phyloP scores from a whole-genome alignment of 1,284 basidiomycete genomes.

The Trametes pubescens region DNA sequence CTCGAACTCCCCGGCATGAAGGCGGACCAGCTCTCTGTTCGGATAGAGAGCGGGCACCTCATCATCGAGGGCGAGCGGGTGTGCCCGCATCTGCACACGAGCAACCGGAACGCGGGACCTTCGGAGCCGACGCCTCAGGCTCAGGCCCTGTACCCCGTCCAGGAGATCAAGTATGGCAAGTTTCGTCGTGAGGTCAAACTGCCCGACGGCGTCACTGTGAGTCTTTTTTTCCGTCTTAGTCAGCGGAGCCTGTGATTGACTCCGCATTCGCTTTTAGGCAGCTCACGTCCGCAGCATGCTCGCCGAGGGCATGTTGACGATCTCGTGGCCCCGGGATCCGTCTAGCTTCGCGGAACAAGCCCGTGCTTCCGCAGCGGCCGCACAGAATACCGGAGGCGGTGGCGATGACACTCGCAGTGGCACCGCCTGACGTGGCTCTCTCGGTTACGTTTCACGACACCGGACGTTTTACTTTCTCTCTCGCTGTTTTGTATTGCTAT shows the following conservation, averaged over 20 bases:
- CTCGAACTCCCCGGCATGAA: slow-evolving; percentile 67
- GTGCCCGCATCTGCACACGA: slow-evolving; percentile 31
- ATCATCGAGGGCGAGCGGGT: slow-evolving; percentile 55
- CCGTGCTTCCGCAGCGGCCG: neutral
- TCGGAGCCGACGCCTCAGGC: slow-evolving; percentile 20
- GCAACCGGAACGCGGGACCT: neutral
- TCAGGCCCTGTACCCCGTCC: slow-evolving; percentile 40
- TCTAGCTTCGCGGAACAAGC: neutral
- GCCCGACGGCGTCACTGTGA: slow-evolving; percentile 57
- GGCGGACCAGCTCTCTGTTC: slow-evolving; percentile 54
- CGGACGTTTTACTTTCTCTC: neutral
- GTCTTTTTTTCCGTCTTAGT: slow-evolving; percentile 30
- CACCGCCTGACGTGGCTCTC: neutral
- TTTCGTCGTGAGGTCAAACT: slow-evolving; percentile 56
- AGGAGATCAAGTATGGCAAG: slow-evolving; percentile 61
- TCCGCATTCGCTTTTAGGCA: slow-evolving; percentile 21
- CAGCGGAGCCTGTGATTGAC: slow-evolving; percentile 13
- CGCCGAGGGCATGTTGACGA: slow-evolving; percentile 37
- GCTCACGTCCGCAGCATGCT: slow-evolving; percentile 35
- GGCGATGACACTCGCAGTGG: neutral
- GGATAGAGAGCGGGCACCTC: slow-evolving; percentile 52
- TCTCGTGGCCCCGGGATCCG: slow-evolving; percentile 39
- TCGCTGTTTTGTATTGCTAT: neutral
- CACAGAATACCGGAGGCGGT: neutral
- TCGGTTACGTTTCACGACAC: neutral